Conservation (phyloP, 805 yeast genomes). For the Isabelozyma rhagii region DNA sequence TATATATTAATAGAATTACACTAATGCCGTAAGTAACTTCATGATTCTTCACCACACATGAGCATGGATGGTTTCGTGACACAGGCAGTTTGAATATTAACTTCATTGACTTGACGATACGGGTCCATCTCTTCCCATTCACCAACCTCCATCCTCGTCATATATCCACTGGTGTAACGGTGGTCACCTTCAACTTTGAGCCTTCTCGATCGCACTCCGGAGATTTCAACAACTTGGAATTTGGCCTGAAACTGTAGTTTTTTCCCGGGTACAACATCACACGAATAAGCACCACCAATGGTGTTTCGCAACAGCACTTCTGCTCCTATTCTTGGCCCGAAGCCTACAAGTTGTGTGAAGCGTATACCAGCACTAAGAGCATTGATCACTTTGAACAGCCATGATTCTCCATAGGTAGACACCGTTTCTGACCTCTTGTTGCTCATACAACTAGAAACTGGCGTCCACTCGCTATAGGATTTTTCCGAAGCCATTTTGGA, state of each 20-base stretch:
- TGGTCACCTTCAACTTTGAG: conserved; percentile 3
- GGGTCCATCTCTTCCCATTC: conserved; percentile 10
- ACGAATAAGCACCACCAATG: conserved; percentile 7
- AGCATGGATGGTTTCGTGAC: conserved; percentile 7
- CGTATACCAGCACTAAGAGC: conserved; percentile 4
- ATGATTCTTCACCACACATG: not conserved
- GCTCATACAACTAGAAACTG: conserved; percentile 8
- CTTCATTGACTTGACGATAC: conserved; percentile 1
- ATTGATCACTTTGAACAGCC: conserved; percentile 1
- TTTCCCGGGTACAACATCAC: conserved; percentile 8
- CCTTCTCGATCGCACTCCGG: conserved; percentile 5
- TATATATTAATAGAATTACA: not conserved
- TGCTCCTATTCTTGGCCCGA: conserved; percentile 3
- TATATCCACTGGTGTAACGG: not conserved
- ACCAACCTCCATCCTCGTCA: conserved; percentile 3
- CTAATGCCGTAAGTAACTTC: too few species aligned
- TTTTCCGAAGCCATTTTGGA: not conserved
- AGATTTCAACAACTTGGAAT: conserved; percentile 3
- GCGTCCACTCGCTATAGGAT: conserved; percentile 5
- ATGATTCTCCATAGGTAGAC: conserved; percentile 8
- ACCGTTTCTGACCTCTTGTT: conserved; percentile 6
- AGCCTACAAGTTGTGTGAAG: conserved; percentile 6
- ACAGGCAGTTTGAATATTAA: conserved; percentile 11
- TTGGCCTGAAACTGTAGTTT: conserved; percentile 8
- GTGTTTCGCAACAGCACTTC: conserved; percentile 2